Evolutionary conservation across 495 filamentous ascomycete genomes (phyloP).

Genomic region (Immersiella caudata): DNA sequence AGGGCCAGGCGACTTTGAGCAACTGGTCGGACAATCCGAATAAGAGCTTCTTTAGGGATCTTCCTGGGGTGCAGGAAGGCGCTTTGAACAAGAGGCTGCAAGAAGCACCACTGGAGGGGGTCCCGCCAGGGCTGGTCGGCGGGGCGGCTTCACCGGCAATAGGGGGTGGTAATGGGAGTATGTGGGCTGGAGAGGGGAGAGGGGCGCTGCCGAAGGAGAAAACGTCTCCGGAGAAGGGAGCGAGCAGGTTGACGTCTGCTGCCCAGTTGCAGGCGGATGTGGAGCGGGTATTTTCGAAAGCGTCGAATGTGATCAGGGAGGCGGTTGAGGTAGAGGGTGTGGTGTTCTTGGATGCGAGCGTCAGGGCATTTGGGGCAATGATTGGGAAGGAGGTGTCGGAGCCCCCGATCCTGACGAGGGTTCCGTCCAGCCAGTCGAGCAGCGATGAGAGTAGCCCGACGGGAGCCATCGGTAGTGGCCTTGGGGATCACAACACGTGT

Average conservation of each 20-base stretch:
- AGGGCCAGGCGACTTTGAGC: conserved; percentile 45
- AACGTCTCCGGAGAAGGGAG: neutral
- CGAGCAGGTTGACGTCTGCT: neutral
- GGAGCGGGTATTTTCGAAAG: conserved; percentile 29
- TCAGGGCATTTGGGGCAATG: conserved; percentile 31
- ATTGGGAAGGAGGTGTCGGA: conserved; percentile 17
- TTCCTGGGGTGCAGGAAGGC: conserved; percentile 16
- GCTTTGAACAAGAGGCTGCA: conserved; percentile 22
- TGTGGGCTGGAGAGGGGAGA: neutral
- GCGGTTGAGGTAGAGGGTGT: conserved; percentile 56
- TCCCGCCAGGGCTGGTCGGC: neutral
- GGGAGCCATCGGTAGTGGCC: neutral
- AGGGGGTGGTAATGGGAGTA: neutral
- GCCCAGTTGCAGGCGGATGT: neutral
- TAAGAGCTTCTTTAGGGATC: conserved; percentile 10
- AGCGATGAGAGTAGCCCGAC: conserved; percentile 15
- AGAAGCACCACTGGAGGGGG: neutral
- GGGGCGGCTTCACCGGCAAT: neutral
- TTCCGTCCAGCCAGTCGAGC: conserved; percentile 12
- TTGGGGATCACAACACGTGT: conserved; percentile 6
- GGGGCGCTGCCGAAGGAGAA: neutral
- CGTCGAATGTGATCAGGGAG: conserved; percentile 54
- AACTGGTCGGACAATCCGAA: conserved; percentile 7
- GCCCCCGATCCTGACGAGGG: conserved; percentile 2
- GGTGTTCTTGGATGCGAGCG: conserved; percentile 53